Evolutionary conservation across 495 filamentous ascomycete species (phyloP).

Genomic region (Podospora pseudocomata): DNA sequence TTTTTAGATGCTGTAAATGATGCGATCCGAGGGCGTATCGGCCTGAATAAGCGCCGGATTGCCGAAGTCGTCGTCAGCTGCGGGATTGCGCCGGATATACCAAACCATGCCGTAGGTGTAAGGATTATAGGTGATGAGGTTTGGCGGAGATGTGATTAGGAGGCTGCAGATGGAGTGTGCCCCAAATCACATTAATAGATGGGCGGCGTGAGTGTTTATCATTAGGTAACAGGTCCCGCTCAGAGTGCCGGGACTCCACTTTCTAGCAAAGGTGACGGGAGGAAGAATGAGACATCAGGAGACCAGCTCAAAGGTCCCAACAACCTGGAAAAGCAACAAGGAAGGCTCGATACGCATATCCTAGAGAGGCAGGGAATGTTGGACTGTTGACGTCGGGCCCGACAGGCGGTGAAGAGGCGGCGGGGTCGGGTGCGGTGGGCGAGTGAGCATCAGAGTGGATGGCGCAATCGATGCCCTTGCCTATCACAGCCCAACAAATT

Average conservation of each 20-base stretch:
- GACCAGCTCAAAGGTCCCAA: constrained; percentile 1
- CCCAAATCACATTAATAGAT: not conserved
- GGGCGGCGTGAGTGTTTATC: not conserved
- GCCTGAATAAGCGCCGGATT: not conserved
- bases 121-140: not conserved
- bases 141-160: not conserved
- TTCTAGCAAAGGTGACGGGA: not conserved
- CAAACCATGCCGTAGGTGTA: not conserved
- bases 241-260: not conserved
- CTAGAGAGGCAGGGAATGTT: not conserved
- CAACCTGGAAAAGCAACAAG: not conserved
- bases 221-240: not conserved
- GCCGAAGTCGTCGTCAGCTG: not conserved
- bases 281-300: constrained; percentile 1
- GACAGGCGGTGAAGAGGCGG: constrained; percentile 1
- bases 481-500: constrained; percentile 21
- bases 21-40: not conserved
- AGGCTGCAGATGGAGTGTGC: not conserved
- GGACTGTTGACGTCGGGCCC: not conserved
- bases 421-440: constrained; percentile 13
- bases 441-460: constrained; percentile 22
- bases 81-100: not conserved
- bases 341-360: not conserved
- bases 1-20: not conserved
- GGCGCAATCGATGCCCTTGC: constrained; percentile 31